Evolutionary conservation across 2,329 filamentous ascomycete species (phyloP), one percentile per base, ranked within the genome.

Genomic region (Zymoseptoria ardabiliae): DNA sequence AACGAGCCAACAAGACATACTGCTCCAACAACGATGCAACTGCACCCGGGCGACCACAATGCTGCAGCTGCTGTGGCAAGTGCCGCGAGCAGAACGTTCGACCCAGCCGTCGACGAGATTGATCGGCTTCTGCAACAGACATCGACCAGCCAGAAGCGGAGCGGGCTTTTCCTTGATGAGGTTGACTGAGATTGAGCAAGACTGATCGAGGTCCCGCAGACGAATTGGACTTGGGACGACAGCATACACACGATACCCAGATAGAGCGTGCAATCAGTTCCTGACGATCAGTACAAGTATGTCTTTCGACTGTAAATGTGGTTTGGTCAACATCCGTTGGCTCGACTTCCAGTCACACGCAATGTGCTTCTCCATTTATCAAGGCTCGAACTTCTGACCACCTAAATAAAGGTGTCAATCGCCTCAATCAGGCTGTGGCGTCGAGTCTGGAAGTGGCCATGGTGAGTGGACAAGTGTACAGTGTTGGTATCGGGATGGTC

Each of bases 21-120:
- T 17, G 51, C 50, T 19, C 59, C 58, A 35, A 2, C 48, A 11
- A 50, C 20, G 5, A 63, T 63, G 59, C 63, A 63, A 45, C n/a
- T 66, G 2, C 64, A 66, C 53, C 61, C 61, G 52, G 63, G 63
- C 9, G 62, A 66, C 45, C 64, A 65, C 23, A 55, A 54, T 10
- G 64, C 64, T 13, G 55, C 56, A 10, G 64, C 62, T 45, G 35
- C 17, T 45, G 35, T 45, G 11, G 35, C 35, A 13, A 45, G 35
- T 45, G 35, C 17, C 2, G 49, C 58, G 50, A 23, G 30, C 19
- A 41, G 50, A 17, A 19, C 50, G 9, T 25, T 53, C 51, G 51
- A 53, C 20, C 22, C 51, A 28, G 22, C 23, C n/a, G 56, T 60
- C 17, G 61, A 60, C 23, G 62, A 66, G 50, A 66, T 66, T 22